Evolutionary conservation across 352 stramenopile genomes (phyloP).

Genomic region (Chrysophaeum taylorii): DNA sequence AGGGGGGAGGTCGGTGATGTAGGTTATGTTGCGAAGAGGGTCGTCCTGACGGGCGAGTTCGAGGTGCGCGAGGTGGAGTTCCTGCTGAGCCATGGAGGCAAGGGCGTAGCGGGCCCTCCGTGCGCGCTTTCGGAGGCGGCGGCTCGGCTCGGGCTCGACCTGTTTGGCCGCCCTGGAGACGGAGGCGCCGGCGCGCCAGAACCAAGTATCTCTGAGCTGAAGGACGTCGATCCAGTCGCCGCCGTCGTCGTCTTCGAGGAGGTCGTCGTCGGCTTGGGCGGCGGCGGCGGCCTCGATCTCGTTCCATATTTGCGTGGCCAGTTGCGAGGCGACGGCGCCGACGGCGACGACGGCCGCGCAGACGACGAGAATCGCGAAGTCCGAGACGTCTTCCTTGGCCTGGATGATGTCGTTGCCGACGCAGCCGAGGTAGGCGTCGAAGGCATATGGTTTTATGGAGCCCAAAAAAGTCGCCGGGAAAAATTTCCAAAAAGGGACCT

Average conservation of each 20-base stretch:
- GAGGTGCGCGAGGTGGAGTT: background rate
- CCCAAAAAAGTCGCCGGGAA: constrained; percentile 54
- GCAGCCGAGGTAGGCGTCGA: constrained; percentile 49
- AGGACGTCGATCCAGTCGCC: constrained; percentile 16
- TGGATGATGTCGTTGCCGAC: constrained; percentile 1
- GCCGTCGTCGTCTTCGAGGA: background rate
- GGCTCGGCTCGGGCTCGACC: background rate
- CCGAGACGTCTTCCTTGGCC: background rate
- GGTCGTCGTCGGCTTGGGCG: background rate
- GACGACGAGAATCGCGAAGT: background rate
- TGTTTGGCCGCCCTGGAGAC: background rate
- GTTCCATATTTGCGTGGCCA: background rate
- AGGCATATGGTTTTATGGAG: constrained; percentile 58
- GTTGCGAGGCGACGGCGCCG: constrained; percentile 1
- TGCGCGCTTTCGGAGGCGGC: background rate
- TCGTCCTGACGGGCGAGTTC: background rate
- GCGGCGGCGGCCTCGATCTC: background rate
- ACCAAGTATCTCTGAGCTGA: background rate
- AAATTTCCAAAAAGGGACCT: constrained; percentile 48
- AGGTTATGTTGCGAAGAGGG: background rate
- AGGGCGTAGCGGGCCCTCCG: background rate
- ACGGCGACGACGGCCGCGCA: constrained; percentile 2
- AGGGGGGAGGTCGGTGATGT: background rate
- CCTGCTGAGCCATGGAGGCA: background rate
- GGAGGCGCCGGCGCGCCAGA: background rate